Conservation (phyloP, 1,139 yeast genomes). For the Torulaspora globosa region DNA sequence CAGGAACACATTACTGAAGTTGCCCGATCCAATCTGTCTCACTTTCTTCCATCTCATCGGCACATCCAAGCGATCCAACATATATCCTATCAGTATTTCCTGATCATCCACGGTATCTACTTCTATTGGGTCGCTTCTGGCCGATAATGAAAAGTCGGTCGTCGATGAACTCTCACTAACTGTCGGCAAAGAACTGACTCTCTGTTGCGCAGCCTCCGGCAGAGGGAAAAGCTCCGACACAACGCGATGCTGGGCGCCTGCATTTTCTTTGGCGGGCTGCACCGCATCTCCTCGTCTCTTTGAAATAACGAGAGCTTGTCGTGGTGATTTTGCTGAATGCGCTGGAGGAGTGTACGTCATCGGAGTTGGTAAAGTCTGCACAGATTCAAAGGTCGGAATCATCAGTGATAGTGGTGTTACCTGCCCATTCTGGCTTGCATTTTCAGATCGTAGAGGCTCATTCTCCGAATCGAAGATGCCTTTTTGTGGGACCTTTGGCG, state of each 20-base stretch:
- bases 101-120: slow-evolving; percentile 16
- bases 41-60: slow-evolving; percentile 33
- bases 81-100: slow-evolving; percentile 26
- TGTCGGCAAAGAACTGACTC: slow-evolving; percentile 29
- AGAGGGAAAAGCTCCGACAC: slow-evolving; percentile 28
- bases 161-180: slow-evolving; percentile 22
- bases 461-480: neutral
- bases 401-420: slow-evolving; percentile 21
- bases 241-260: slow-evolving; percentile 21
- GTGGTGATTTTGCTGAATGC: slow-evolving; percentile 18
- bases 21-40: slow-evolving; percentile 51
- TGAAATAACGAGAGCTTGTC: slow-evolving; percentile 14
- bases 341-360: slow-evolving; percentile 32
- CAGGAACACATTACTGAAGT: slow-evolving; percentile 54
- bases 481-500: slow-evolving; percentile 15
- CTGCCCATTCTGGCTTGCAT: slow-evolving; percentile 4
- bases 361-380: slow-evolving; percentile 33
- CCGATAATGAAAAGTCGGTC: slow-evolving; percentile 8
- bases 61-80: slow-evolving; percentile 23
- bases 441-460: neutral
- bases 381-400: slow-evolving; percentile 26
- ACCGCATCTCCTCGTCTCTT: slow-evolving; percentile 17
- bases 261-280: slow-evolving; percentile 4
- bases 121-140: slow-evolving; percentile 8
- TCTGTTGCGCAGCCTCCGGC: slow-evolving; percentile 20